Percentiles rank a stretch among this genome's conserved stretches.
These are phyloP conservation scores for Pisolithus albus DNA, from an alignment of 768 basidiomycete species.

Conservation along the genomic window DNA sequence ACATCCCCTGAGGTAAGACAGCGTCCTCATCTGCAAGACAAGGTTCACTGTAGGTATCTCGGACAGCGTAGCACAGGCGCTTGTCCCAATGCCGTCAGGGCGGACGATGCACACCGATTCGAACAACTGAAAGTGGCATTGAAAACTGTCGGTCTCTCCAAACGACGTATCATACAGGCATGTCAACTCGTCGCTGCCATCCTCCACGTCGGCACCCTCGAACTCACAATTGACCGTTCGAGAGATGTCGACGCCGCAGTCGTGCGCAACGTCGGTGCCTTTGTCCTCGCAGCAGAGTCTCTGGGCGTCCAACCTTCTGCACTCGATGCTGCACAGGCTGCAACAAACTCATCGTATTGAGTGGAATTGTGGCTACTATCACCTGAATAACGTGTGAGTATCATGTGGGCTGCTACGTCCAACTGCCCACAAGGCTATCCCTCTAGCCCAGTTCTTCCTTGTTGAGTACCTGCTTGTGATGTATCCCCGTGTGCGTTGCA, in stretches of 20 bases:
- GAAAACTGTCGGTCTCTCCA: conserved; percentile 89
- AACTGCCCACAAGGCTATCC: too few species aligned
- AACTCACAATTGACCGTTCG: conserved; percentile 77
- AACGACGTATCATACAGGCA: conserved; percentile 90
- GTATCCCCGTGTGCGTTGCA: too few species aligned
- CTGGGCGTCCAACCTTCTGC: conserved; percentile 70
- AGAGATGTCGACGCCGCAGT: conserved; percentile 91
- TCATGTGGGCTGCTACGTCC: too few species aligned
- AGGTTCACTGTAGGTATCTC: conserved; percentile 79
- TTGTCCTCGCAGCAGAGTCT: conserved; percentile 86
- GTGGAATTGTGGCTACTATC: too few species aligned
- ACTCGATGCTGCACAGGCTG: conserved; percentile 41
- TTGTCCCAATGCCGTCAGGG: conserved; percentile 42
- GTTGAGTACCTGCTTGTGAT: too few species aligned
- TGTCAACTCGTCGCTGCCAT: conserved; percentile 95
- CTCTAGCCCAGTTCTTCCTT: too few species aligned
- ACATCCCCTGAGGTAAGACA: conserved; percentile 82
- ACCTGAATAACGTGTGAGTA: too few species aligned
- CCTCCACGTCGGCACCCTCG: conserved; percentile 92
- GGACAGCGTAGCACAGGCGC: conserved; percentile 56
- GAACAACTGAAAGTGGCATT: conserved; percentile 92
- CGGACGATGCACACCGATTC: conserved; percentile 83
- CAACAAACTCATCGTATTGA: too few species aligned
- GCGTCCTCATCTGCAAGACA: conserved; percentile 79
- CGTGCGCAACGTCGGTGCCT: conserved; percentile 75